Evolutionary conservation across 2,329 filamentous ascomycete species (phyloP).

Genomic region (Phaeosphaeriaceae sp.): DNA sequence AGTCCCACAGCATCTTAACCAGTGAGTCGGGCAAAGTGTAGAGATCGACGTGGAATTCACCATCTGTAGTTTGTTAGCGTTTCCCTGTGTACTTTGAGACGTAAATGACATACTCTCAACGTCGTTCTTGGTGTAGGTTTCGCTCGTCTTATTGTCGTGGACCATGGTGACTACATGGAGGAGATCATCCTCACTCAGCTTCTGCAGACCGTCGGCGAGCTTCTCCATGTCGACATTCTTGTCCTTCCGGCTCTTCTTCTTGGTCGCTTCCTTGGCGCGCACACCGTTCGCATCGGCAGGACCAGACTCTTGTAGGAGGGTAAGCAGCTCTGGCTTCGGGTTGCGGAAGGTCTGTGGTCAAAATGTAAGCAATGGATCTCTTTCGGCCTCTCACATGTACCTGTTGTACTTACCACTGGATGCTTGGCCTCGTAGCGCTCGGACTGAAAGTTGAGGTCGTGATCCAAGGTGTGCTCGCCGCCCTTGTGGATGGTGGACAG

Average conservation of each 20-base stretch:
- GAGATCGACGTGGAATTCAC: conserved; percentile 97
- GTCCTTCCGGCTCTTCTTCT: conserved; percentile 77
- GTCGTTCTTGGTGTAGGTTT: conserved; percentile 97
- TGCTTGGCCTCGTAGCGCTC: conserved; percentile 84
- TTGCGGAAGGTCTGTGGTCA: conserved; percentile 77
- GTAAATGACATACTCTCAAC: conserved; percentile 76
- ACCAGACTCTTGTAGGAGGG: conserved; percentile 80
- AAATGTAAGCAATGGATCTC: conserved; percentile 7
- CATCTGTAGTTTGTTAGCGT: conserved; percentile 62
- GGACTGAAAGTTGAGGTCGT: conserved; percentile 91
- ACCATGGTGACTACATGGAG: conserved; percentile 97
- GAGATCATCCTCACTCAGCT: conserved; percentile 89
- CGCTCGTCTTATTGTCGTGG: conserved; percentile 92
- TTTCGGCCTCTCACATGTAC: background rate
- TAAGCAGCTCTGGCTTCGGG: conserved; percentile 83
- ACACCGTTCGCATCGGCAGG: conserved; percentile 70
- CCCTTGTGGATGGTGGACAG: conserved; percentile 85
- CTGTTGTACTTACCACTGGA: conserved; percentile 62
- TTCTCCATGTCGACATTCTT: conserved; percentile 90
- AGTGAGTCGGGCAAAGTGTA: conserved; percentile 93
- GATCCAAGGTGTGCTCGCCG: conserved; percentile 76
- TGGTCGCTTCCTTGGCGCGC: conserved; percentile 70
- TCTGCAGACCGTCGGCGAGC: conserved; percentile 87
- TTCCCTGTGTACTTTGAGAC: background rate
- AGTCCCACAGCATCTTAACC: conserved; percentile 96